Evolutionary conservation across 2,329 filamentous ascomycete species (phyloP).

Genomic region (Aspergillus sergii): DNA sequence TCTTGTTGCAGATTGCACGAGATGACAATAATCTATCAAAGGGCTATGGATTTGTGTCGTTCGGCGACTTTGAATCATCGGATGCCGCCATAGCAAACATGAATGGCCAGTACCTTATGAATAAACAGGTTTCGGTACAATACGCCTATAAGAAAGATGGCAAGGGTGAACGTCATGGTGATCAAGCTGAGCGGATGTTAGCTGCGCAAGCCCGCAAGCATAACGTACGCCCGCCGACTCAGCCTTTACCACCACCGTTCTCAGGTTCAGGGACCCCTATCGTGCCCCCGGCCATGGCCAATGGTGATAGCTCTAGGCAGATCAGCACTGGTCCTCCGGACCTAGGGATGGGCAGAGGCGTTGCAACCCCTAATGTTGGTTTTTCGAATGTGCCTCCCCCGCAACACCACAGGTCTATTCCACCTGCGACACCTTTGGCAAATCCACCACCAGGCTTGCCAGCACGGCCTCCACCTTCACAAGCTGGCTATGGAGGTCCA

Average conservation of each 20-base stretch:
- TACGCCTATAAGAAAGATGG: conserved; percentile 99
- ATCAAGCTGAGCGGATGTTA: conserved; percentile 87
- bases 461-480: conserved; percentile 69
- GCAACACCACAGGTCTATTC: conserved; percentile 55
- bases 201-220: conserved; percentile 92
- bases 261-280: conserved; percentile 52
- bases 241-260: conserved; percentile 74
- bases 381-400: conserved; percentile 48
- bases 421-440: conserved; percentile 54
- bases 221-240: conserved; percentile 81
- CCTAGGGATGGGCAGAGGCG: conserved; percentile 43
- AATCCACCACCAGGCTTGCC: conserved; percentile 59
- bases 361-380: conserved; percentile 41
- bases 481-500: conserved; percentile 68
- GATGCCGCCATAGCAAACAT: conserved; percentile 90
- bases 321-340: conserved; percentile 36
- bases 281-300: conserved; percentile 49
- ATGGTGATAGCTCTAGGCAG: conserved; percentile 42
- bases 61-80: conserved; percentile 87
- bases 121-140: conserved; percentile 94
- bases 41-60: conserved; percentile 95
- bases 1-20: conserved; percentile 63
- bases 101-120: conserved; percentile 95
- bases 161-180: conserved; percentile 93
- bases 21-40: conserved; percentile 88